phyloP scores from a whole-genome alignment of 2,329 filamentous ascomycete genomes.

The Chrysosporium queenslandicum region DNA sequence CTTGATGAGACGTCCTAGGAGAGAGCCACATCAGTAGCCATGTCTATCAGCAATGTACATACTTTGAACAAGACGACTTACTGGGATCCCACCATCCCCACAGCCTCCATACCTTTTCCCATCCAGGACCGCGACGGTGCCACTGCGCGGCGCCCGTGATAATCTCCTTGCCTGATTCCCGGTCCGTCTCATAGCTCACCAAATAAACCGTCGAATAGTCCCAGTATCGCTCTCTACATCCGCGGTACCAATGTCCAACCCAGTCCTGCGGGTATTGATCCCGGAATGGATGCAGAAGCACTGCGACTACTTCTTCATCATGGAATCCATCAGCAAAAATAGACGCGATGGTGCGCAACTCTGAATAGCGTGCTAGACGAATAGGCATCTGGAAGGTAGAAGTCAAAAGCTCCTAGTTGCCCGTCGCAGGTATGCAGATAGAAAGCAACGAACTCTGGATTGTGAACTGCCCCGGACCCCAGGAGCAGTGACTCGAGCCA shows the following conservation, averaged over 20 bases:
- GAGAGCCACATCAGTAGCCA: not conserved
- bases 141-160: slow-evolving; percentile 12
- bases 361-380: slow-evolving; percentile 8
- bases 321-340: slow-evolving; percentile 8
- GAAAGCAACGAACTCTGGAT: too few species aligned
- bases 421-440: too few species aligned
- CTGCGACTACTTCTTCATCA: slow-evolving; percentile 10
- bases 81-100: slow-evolving; percentile 14
- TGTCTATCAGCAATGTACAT: too few species aligned
- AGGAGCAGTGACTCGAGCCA: too few species aligned
- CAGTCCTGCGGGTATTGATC: slow-evolving; percentile 11
- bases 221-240: slow-evolving; percentile 8
- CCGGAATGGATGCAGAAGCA: slow-evolving; percentile 6
- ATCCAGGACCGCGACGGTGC: slow-evolving; percentile 8
- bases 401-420: too few species aligned
- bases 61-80: not conserved
- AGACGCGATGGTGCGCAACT: slow-evolving; percentile 5
- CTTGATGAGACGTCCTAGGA: slow-evolving; percentile 2
- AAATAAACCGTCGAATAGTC: slow-evolving; percentile 9
- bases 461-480: not conserved
- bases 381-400: slow-evolving; percentile 9
- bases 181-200: slow-evolving; percentile 12
- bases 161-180: slow-evolving; percentile 1
- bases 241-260: not conserved
- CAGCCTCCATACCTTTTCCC: slow-evolving; percentile 12